Evolutionary conservation across 2,329 filamentous ascomycete genomes (phyloP), one percentile per base, ranked within the genome.

Genomic region (Trichoderma cornu-damae): DNA sequence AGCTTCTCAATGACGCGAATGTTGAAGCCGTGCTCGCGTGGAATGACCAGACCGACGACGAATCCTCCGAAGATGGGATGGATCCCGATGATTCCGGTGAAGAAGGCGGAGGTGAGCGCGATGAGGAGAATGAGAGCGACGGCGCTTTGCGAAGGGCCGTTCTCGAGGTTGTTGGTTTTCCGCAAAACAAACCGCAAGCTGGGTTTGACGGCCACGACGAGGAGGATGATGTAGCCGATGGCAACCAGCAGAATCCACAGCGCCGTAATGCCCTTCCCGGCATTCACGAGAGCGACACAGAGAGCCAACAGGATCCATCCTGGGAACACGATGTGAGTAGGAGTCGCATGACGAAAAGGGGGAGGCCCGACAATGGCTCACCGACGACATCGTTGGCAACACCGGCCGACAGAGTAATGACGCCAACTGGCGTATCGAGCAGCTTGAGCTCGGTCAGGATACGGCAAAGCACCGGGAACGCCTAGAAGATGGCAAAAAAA

Each of bases 11-110:
- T 94, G 38, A 96, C 77, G 63, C 92, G 92, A 72, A 96, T 94
- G 20, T 90, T 88, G 67, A 96, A 96, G 26, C 91, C 89, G 48
- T 89, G 88, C 58, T 96, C 89, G 67, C 94, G 91, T 0, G 92
- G 93, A 64, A 91, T 91, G 58, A 97, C 94, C 24, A 97, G 71
- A 1, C 93, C 93, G 40, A 93, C 83, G 59, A 96, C 78, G 69
- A 97, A 97, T 3, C 88, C 91, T 40, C 93, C 93, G 66, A 97
- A 97, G 68, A 97, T 96, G 57, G 93, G 84, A 69, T 97, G 93
- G 1, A 96, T 86, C 46, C 93, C 93, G 67, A 97, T 96, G 59
- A 94, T 88, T 57, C 87, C 78, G 0, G 91, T 95, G 68, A 96
- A 96, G 77, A 92, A 96, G 4, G 91, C 81, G 0, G 90, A 94